phyloP scores from a whole-genome alignment of 371 early-diverging fungal genomes.

The Thermomucor indicae-seudaticae region DNA sequence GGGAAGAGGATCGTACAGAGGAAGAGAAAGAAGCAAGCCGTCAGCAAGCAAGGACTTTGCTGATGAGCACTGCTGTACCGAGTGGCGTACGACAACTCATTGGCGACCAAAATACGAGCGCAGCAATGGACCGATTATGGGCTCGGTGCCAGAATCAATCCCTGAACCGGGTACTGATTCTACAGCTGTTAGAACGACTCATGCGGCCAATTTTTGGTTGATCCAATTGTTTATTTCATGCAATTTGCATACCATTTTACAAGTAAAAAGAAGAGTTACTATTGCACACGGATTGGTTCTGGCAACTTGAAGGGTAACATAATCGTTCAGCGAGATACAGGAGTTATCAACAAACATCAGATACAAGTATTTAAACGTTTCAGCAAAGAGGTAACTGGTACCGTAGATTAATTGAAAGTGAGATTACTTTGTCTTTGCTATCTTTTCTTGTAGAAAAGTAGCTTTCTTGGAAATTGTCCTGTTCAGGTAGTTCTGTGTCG shows the following conservation, averaged over 20 bases:
- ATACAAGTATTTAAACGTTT: constrained; percentile 91
- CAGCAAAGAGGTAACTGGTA: constrained; percentile 83
- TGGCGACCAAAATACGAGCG: constrained; percentile 43
- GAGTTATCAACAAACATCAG: constrained; percentile 66
- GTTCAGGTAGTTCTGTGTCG: constrained; percentile 11
- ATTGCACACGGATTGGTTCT: constrained; percentile 16
- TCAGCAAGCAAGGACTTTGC: constrained; percentile 20
- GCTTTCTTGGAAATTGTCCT: constrained; percentile 43
- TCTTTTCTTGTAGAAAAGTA: constrained; percentile 1
- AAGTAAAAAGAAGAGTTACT: too few species aligned
- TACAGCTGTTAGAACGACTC: constrained; percentile 40
- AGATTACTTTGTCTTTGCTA: neutral
- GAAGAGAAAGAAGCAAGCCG: constrained; percentile 30
- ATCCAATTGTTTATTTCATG: too few species aligned
- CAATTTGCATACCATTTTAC: too few species aligned
- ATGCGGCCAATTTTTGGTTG: constrained; percentile 40
- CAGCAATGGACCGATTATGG: constrained; percentile 49
- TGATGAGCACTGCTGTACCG: constrained; percentile 35
- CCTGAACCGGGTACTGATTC: constrained; percentile 36
- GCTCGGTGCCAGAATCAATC: constrained; percentile 29
- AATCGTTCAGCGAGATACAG: constrained; percentile 67
- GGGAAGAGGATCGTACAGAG: constrained; percentile 11
- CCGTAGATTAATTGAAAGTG: neutral
- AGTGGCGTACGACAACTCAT: constrained; percentile 37
- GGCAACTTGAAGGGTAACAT: constrained; percentile 57